Base-by-base conservation (phyloP, 2,329 filamentous ascomycete species). In the Diaporthe helianthi region DNA sequence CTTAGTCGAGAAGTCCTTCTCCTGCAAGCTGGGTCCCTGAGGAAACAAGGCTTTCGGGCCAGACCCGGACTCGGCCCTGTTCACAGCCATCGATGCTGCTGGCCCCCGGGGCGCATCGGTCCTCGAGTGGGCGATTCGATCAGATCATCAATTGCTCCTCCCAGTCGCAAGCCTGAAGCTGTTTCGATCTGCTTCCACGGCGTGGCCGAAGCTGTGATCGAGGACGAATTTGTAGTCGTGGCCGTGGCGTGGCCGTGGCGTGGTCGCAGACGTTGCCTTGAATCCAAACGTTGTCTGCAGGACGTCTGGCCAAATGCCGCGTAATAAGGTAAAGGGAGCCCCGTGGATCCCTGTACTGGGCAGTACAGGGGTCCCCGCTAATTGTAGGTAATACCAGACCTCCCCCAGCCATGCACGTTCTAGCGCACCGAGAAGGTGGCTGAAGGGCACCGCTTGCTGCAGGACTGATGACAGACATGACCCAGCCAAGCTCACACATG, bases 1-100 rank as follows among this genome's bases (percentile, higher is more conserved):
- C 76, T 92, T 92, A 78, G 86, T 92, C 69, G 93, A 93, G 80
- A 94, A 93, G 82, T 94, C 94, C 53, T 97, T 93, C 71, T 98
- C 86, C 12, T 90, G 93, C 83, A 98, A 98, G 79, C 87, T 91
- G 71, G 93, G 93, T 47, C 91, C 92, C 79, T 89, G 89, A 69
- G 92, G 91, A 78, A 93, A 95, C 77, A 94, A 86, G 73, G 89
- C 85, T 81, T 90, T 87, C 74, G 88, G 85, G 71, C 84, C 84
- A 52, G 53, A 67, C 41, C 69, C 55, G 55, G 81, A 82, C 69
- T 77, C 78, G 70, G 75, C 75, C 74, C 80, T 79, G 77, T 53
- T 61, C 44, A 65, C 65, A 65, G 68, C 71, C 79, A 79, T 75
- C 78, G 47, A 41, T 61, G 70, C 79, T 73, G 81, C 78, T 74